Conservation (phyloP, 306 rosid genomes). For the Luffa aegyptiaca region DNA sequence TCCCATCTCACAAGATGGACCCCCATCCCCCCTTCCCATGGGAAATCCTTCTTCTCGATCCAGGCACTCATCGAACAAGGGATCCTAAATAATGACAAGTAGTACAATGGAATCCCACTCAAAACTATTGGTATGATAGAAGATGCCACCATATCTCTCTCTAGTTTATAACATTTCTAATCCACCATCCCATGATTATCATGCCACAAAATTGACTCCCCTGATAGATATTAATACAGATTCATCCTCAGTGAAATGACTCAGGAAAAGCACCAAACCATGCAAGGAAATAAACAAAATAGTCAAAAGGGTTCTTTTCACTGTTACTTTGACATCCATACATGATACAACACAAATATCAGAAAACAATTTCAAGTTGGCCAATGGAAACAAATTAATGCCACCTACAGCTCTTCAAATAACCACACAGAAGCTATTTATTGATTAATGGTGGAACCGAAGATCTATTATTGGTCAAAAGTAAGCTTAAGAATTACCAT, state of each 20-base stretch:
- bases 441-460: background rate
- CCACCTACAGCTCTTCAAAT: background rate
- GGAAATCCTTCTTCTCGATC: background rate
- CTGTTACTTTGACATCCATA: background rate
- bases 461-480: background rate
- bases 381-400: background rate
- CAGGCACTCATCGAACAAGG: background rate
- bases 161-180: background rate
- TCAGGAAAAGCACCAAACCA: background rate
- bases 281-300: background rate
- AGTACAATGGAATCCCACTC: background rate
- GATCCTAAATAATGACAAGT: background rate
- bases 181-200: background rate
- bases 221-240: background rate
- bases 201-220: background rate
- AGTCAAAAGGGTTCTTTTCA: background rate
- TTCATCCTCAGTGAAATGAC: background rate
- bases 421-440: background rate
- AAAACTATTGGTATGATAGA: background rate
- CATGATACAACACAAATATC: background rate
- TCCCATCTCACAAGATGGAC: background rate
- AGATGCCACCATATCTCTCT: background rate
- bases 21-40: background rate
- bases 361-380: background rate
- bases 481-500: slow-evolving; percentile 33